These are phyloP conservation scores for Rubus idaeus DNA, from an alignment of 306 rosid genomes.

Conservation along the genomic window DNA sequence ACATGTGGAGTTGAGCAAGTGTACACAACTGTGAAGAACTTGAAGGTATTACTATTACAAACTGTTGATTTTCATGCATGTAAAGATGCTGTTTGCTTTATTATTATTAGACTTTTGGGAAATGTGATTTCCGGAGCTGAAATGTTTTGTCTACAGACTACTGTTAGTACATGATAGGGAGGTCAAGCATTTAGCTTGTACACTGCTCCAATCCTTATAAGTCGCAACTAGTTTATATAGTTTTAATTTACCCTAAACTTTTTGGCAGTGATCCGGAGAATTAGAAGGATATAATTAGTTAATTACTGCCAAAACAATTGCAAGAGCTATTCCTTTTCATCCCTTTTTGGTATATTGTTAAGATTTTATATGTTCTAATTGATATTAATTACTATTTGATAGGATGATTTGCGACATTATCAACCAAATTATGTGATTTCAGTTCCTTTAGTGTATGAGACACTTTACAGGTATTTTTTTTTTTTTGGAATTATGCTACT, in stretches of 20 bases:
- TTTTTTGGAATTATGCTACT: constrained; percentile 2
- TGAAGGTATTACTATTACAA: constrained; percentile 61
- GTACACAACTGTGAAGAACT: constrained; percentile 75
- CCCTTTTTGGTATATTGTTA: neutral
- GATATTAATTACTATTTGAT: constrained; percentile 22
- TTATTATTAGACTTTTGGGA: neutral
- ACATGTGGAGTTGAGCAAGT: constrained; percentile 74
- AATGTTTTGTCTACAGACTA: neutral
- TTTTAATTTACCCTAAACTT: neutral
- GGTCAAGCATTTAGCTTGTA: neutral
- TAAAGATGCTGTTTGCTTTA: neutral
- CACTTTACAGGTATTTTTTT: constrained; percentile 72
- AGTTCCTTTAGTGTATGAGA: constrained; percentile 91
- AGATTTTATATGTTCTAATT: constrained; percentile 15
- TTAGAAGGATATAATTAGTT: neutral
- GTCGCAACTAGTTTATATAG: neutral
- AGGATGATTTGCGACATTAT: constrained; percentile 73
- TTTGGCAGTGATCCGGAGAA: neutral
- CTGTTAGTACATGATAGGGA: neutral
- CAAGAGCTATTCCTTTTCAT: neutral
- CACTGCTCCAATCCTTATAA: neutral
- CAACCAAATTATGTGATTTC: constrained; percentile 78
- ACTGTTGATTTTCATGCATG: constrained; percentile 18
- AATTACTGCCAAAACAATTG: neutral
- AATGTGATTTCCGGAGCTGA: neutral